Evolutionary conservation across 495 filamentous ascomycete species (phyloP), one percentile per base, ranked within the genome.

Genomic region (Durotheca rogersii): DNA sequence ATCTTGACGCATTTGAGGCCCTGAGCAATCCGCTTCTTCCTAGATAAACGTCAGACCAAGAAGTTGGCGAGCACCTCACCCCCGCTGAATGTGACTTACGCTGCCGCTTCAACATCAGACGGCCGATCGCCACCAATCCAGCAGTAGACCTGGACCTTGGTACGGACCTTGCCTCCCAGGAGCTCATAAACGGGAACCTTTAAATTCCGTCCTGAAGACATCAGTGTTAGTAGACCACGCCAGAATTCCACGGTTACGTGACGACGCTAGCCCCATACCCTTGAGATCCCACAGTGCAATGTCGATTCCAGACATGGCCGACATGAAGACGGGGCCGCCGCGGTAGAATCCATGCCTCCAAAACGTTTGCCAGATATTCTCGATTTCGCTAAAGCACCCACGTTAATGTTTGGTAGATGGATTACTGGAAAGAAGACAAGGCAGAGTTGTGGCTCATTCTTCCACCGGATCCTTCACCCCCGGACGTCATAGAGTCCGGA

Each of bases 241-340:
- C n/a, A n/a, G n/a, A n/a, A n/a, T n/a, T n/a, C n/a, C n/a, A n/a
- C n/a, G n/a, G n/a, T n/a, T n/a, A n/a, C n/a, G n/a, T n/a, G n/a
- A n/a, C n/a, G n/a, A n/a, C n/a, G n/a, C n/a, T n/a, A n/a, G n/a
- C n/a, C n/a, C n/a, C n/a, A n/a, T n/a, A n/a, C n/a, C n/a, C n/a
- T 90, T 89, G 31, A 89, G 63, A 72, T 89, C 87, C 87, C 87
- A 89, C 2, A 90, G 70, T 6, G 87, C 86, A 62, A 90, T 89
- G 58, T 89, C 87, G 49, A 90, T 80, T 4, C 87, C 87, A 0
- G 85, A 76, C n/a, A n/a, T n/a, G n/a, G n/a, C n/a, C n/a, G n/a
- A n/a, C n/a, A n/a, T 88, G 60, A 90, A 83, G 21, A 90, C 86
- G 0, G 87, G 84, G 6, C 87, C 87, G 17, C 87, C 87, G 20